Conservation (phyloP, 306 rosid species). For the Lupinus albus region DNA sequence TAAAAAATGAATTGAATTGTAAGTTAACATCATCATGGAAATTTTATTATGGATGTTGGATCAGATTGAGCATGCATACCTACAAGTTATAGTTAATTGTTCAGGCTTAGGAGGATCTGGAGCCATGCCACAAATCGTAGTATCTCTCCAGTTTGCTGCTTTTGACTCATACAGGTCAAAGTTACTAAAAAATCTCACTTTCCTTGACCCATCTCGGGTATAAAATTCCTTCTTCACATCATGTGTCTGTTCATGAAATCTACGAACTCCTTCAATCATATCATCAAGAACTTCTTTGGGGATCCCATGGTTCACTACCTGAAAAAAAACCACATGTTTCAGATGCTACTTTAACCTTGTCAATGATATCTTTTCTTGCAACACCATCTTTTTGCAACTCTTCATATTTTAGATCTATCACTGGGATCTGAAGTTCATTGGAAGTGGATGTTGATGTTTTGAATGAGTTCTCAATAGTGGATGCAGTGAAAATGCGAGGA, state of each 20-base stretch:
- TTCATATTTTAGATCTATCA: constrained; percentile 17
- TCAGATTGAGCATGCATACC: background rate
- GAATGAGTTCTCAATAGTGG: background rate
- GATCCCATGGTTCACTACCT: constrained; percentile 35
- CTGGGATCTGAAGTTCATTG: constrained; percentile 5
- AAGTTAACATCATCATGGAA: background rate
- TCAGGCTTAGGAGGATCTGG: constrained; percentile 23
- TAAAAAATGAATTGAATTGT: no score
- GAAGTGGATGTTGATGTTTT: background rate
- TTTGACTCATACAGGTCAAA: constrained; percentile 16
- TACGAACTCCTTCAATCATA: constrained; percentile 26
- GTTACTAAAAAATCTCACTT: background rate
- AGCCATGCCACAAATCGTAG: background rate
- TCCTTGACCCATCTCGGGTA: background rate
- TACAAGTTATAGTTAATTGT: background rate
- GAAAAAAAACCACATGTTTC: constrained; percentile 33
- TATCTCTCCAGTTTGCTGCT: constrained; percentile 39
- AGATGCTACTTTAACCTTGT: constrained; percentile 7
- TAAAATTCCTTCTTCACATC: constrained; percentile 10
- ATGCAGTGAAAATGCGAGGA: background rate
- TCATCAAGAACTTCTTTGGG: constrained; percentile 18
- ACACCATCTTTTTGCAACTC: background rate
- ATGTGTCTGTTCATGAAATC: constrained; percentile 21
- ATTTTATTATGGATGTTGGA: background rate
- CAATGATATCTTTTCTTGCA: background rate